Evolutionary conservation across 2,329 filamentous ascomycete genomes (phyloP), one percentile per base, ranked within the genome.

Genomic region (Capronia epimyces): DNA sequence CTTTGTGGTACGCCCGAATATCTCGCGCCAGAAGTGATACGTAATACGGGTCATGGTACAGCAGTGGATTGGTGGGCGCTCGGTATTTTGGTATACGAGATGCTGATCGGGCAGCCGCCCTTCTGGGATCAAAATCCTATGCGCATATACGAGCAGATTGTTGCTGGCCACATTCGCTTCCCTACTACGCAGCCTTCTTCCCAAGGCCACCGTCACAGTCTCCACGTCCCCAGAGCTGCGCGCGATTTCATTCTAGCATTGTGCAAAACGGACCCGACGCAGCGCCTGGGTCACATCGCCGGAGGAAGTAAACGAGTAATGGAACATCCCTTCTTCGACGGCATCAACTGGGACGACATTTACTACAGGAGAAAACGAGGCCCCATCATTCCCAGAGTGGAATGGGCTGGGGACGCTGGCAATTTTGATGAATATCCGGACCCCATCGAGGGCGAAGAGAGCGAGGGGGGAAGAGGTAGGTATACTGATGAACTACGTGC

Each of bases 51-150:
- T 18, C 81, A 84, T 61, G 80, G 81, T 46, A 76, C 78, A 41
- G 81, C 81, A 29, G 81, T 84, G 32, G 81, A 84, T 66, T 84
- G 81, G 81, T 84, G 81, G 81, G 81, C 81, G 2, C 75, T 84
- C 53, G 81, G 81, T 21, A 83, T 84, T 56, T 68, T 84, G 25
- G 79, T 84, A 36, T 84, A 83, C 65, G 81, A 84, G 60, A 84
- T 84, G 62, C 69, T 84, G 16, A 80, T 84, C 43, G 81, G 81
- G 45, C 80, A 84, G 60, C 81, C 81, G 18, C 81, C 81, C 1
- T 84, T 84, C 65, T 84, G 81, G 81, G 81, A 84, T 63, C 78
- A 82, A 53, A 83, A 83, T 58, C 81, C 81, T 2, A 82, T 84
- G 78, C 81, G 81, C 54, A 83, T 84, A 55, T 84, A 84, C 64